phyloP scores from a whole-genome alignment of 2,329 filamentous ascomycete species.

The Pseudogymnoascus destructans region DNA sequence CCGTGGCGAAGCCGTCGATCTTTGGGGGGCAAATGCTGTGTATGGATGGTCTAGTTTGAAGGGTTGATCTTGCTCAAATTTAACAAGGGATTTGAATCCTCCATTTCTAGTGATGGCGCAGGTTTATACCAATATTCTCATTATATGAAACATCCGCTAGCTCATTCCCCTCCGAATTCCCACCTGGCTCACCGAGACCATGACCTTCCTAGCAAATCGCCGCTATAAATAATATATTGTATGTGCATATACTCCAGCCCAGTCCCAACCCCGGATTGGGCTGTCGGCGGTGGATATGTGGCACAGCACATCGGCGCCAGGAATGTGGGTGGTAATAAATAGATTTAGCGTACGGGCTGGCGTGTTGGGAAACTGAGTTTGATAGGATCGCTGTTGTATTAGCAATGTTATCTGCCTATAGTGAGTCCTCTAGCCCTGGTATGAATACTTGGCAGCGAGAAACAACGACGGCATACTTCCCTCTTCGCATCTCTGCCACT shows the following conservation, averaged over 20 bases:
- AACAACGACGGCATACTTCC: not conserved
- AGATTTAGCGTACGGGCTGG: constrained; percentile 3
- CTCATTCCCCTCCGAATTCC: not conserved
- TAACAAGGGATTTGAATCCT: not conserved
- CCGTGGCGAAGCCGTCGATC: not conserved
- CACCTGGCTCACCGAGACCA: not conserved
- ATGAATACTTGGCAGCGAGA: not conserved
- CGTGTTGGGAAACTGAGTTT: not conserved
- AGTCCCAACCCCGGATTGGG: not conserved
- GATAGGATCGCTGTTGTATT: not conserved
- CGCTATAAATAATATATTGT: not conserved
- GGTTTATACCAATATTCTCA: not conserved
- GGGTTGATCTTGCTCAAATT: not conserved
- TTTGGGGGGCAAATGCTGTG: not conserved
- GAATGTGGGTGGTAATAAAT: constrained; percentile 8
- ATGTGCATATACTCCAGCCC: not conserved
- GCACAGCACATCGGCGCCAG: constrained; percentile 6
- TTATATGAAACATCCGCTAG: not conserved
- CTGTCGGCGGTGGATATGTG: not conserved
- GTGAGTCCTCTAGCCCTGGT: not conserved
- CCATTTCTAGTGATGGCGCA: not conserved
- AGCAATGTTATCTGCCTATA: not conserved
- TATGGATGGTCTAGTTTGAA: not conserved
- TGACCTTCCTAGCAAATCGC: not conserved
- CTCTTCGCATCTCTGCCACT: not conserved